These are phyloP conservation scores for Apocynum venetum DNA, from an alignment of 257 asterid species.

Conservation along the genomic window DNA sequence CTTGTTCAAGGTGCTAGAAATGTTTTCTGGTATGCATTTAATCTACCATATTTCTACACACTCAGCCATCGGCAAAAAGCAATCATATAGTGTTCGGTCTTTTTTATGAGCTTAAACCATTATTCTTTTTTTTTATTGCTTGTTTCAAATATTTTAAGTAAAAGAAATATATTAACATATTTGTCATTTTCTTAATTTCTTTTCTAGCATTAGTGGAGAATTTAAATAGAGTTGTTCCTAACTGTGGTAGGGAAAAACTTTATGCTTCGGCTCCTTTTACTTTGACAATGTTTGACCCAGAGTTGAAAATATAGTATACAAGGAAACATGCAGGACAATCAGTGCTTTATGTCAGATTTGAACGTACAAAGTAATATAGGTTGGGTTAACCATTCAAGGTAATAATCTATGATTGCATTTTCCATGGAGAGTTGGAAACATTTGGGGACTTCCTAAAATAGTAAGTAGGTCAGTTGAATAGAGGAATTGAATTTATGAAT, in stretches of 20 bases:
- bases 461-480: not conserved
- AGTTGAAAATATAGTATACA: not conserved
- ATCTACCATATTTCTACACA: conserved; percentile 7
- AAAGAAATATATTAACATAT: not conserved
- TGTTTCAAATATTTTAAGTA: not conserved
- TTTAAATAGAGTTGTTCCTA: not conserved
- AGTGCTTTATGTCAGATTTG: not conserved
- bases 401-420: no score
- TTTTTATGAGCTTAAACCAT: not conserved
- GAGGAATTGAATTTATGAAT: not conserved
- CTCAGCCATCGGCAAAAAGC: not conserved
- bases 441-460: not conserved
- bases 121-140: not conserved
- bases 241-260: not conserved
- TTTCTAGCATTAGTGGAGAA: not conserved
- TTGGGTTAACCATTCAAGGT: not conserved
- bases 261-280: not conserved
- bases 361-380: not conserved
- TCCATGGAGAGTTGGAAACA: no score
- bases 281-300: not conserved
- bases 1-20: conserved; percentile 92
- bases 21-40: conserved; percentile 84
- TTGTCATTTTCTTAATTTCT: not conserved
- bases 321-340: not conserved
- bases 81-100: not conserved